phyloP scores from a whole-genome alignment of 2,329 filamentous ascomycete genomes.

The Trichophyton benhamiae region DNA sequence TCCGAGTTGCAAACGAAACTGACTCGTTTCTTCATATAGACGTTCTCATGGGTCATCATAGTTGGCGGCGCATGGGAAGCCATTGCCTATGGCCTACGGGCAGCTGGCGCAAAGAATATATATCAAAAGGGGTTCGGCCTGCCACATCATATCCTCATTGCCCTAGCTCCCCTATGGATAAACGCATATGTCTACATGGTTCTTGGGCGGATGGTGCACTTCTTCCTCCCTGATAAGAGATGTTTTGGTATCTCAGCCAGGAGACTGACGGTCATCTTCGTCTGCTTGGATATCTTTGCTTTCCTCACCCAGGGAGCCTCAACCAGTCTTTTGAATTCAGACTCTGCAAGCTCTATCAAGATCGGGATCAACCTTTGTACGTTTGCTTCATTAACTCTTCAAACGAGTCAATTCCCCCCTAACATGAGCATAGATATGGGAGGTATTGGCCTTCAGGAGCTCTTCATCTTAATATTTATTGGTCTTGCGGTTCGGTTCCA shows the following conservation, averaged over 20 bases:
- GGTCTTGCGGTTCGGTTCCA: slow-evolving; percentile 41
- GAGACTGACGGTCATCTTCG: slow-evolving; percentile 29
- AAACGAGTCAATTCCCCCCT: not conserved
- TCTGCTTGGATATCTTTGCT: slow-evolving; percentile 31
- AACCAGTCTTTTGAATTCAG: slow-evolving; percentile 16
- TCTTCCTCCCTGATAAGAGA: slow-evolving; percentile 28
- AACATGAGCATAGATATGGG: slow-evolving; percentile 17
- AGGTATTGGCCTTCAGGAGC: slow-evolving; percentile 40
- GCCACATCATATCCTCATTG: slow-evolving; percentile 12
- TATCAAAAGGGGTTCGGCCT: slow-evolving; percentile 9
- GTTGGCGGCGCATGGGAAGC: slow-evolving; percentile 12
- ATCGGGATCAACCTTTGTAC: slow-evolving; percentile 19
- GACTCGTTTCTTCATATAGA: slow-evolving; percentile 4
- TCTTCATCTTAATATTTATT: slow-evolving; percentile 41
- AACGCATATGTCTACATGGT: slow-evolving; percentile 40
- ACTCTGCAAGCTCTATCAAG: slow-evolving; percentile 9
- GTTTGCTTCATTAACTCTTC: slow-evolving; percentile 12
- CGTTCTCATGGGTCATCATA: slow-evolving; percentile 15
- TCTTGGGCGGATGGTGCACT: slow-evolving; percentile 37
- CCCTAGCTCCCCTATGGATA: slow-evolving; percentile 19
- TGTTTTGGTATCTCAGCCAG: slow-evolving; percentile 30
- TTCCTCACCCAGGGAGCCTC: slow-evolving; percentile 13
- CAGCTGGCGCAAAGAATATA: slow-evolving; percentile 8
- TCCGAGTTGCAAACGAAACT: not conserved
- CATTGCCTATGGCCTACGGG: slow-evolving; percentile 11